A percentile compares a stretch with the other conserved stretches of the same genome.
Evolutionary conservation across 2,329 filamentous ascomycete genomes (phyloP).

Genomic region (Xylariomycetidae sp.): DNA sequence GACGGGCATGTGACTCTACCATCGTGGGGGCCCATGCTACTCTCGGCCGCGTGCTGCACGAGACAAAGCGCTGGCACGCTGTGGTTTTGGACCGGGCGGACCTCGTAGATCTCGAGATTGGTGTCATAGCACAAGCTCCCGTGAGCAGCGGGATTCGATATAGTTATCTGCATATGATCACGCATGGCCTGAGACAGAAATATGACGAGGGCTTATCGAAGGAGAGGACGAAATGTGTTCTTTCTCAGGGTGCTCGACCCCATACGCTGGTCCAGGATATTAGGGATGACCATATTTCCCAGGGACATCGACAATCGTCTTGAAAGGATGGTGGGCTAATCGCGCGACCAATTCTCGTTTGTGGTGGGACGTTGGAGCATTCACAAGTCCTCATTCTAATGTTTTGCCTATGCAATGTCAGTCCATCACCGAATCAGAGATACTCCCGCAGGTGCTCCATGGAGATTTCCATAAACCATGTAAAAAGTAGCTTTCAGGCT

Average conservation of each 20-base stretch:
- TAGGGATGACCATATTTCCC: constrained; percentile 6
- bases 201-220: constrained; percentile 11
- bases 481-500: no score
- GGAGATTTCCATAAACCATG: no score
- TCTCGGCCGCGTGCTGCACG: constrained; percentile 9
- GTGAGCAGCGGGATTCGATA: constrained; percentile 4
- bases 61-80: constrained; percentile 9
- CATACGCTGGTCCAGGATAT: constrained; percentile 8
- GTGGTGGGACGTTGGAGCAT: no score
- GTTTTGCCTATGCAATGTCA: no score
- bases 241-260: constrained; percentile 3
- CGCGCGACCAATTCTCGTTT: background rate
- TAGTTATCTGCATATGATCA: constrained; percentile 10
- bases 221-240: constrained; percentile 7
- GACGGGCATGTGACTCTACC: background rate
- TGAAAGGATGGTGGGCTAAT: background rate
- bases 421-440: no score
- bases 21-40: constrained; percentile 7
- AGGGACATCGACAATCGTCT: background rate
- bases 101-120: constrained; percentile 12
- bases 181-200: constrained; percentile 9
- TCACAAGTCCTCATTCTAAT: constrained; percentile 6
- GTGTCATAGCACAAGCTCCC: constrained; percentile 11
- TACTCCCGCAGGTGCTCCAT: no score
- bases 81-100: constrained; percentile 4